These are phyloP conservation scores for Beauveria medogensis DNA, from an alignment of 2,329 filamentous ascomycete genomes.

Conservation along the genomic window DNA sequence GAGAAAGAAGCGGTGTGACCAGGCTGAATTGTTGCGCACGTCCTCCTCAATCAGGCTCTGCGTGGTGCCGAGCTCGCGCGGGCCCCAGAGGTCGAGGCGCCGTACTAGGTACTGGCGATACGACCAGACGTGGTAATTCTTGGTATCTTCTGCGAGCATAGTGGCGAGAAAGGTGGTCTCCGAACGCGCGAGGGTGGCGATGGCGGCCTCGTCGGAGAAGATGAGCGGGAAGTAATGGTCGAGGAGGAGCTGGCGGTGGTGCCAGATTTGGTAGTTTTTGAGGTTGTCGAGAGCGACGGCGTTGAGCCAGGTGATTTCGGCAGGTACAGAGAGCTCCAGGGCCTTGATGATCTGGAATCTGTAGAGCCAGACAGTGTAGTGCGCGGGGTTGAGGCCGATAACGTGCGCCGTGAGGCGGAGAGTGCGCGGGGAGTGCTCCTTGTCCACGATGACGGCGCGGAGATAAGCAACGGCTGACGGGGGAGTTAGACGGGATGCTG, in stretches of 20 bases:
- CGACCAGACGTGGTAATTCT: slow-evolving; percentile 98
- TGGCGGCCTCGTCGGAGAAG: slow-evolving; percentile 47
- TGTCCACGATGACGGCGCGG: slow-evolving; percentile 81
- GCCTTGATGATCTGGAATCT: slow-evolving; percentile 70
- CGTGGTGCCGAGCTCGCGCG: slow-evolving; percentile 62
- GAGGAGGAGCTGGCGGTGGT: slow-evolving; percentile 59
- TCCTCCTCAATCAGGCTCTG: slow-evolving; percentile 69
- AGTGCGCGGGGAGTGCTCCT: slow-evolving; percentile 73
- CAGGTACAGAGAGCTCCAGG: slow-evolving; percentile 54
- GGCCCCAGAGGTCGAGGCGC: slow-evolving; percentile 61
- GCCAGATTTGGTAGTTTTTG: slow-evolving; percentile 99
- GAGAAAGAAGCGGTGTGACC: slow-evolving; percentile 96
- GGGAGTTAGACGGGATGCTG: neutral
- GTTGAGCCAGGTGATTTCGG: slow-evolving; percentile 83
- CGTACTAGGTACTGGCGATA: slow-evolving; percentile 70
- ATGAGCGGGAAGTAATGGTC: slow-evolving; percentile 52
- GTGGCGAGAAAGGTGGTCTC: slow-evolving; percentile 69
- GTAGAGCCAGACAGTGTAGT: slow-evolving; percentile 99
- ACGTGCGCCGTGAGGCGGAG: slow-evolving; percentile 80
- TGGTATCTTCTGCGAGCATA: slow-evolving; percentile 81
- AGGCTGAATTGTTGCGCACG: slow-evolving; percentile 92
- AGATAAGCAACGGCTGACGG: slow-evolving; percentile 75
- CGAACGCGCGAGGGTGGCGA: slow-evolving; percentile 49
- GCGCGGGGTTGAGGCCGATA: slow-evolving; percentile 87
- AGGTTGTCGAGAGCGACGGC: slow-evolving; percentile 71